Conservation (phyloP, 768 basidiomycete species). For the Pleurotus eryngii region DNA sequence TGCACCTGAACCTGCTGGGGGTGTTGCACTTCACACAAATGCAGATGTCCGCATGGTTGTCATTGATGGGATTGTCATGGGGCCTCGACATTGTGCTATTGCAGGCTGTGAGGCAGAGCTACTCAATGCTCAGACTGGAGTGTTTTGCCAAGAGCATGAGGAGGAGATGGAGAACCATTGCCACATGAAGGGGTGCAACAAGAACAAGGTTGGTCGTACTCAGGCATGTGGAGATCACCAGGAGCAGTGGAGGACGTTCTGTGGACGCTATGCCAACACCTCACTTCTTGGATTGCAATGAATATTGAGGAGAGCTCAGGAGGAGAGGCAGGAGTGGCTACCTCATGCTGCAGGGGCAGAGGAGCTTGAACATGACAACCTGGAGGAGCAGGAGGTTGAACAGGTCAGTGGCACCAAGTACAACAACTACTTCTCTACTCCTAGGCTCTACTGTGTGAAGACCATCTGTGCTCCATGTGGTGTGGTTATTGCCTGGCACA, state of each 20-base stretch:
- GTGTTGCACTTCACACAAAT: too few species aligned
- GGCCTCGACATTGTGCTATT: constrained; percentile 10
- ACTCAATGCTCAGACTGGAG: constrained; percentile 3
- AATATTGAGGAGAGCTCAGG: background rate
- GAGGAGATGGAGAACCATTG: background rate
- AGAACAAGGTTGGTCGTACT: background rate
- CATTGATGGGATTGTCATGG: constrained; percentile 14
- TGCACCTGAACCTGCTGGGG: too few species aligned
- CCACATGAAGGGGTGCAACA: constrained; percentile 6
- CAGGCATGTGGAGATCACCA: constrained; percentile 6
- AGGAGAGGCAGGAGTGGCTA: constrained; percentile 2
- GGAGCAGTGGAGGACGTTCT: background rate
- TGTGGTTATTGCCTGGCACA: constrained; percentile 24
- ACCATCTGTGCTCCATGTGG: constrained; percentile 17
- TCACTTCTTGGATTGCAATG: background rate
- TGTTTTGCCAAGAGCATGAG: constrained; percentile 3
- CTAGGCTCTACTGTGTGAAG: constrained; percentile 8
- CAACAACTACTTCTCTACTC: constrained; percentile 23
- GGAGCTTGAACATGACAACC: constrained; percentile 2
- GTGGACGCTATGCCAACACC: background rate
- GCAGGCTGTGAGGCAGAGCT: constrained; percentile 2
- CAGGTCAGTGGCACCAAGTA: constrained; percentile 16
- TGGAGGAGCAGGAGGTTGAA: constrained; percentile 1
- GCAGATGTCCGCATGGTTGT: constrained; percentile 8
- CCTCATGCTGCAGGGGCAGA: constrained; percentile 9